Base-by-base conservation (phyloP, 2,329 filamentous ascomycete species). In the Daldinia sp. region DNA sequence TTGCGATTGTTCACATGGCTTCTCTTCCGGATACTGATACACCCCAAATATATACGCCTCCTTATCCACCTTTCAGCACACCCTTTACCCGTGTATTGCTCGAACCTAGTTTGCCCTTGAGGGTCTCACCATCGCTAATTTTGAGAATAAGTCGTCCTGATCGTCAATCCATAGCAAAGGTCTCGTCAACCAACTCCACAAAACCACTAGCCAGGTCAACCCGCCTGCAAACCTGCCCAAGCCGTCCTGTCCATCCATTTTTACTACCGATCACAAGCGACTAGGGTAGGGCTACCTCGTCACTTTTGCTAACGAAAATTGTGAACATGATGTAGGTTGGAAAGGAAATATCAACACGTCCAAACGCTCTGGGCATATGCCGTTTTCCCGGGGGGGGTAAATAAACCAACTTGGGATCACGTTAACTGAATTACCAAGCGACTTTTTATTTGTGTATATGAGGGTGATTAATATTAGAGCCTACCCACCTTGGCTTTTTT, bases 341-440 rank as follows among this genome's bases (percentile, higher is more conserved):
- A 59, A 51, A 51, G 35, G 39, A 64, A 66, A 53, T 64, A 43
- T 52, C 41, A 41, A 60, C 56, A 51, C 23, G 47, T 58, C 58
- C 54, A 35, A 58, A 45, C 55, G 41, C 50, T 62, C 58, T 52
- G 64, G 64, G 69, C 71, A 72, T 68, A 70, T 67, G 57, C 58
- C 53, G 67, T 53, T 13, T 50, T 66, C 61, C 43, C 61, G 65
- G 63, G 25, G 60, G 43, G 41, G 15, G 41, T n/a, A 65, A 64
- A 56, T 15, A 61, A 59, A 64, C n/a, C n/a, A 11, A 56, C n/a
- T 13, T 8, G 37, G 47, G 15, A 62, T 27, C 37, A 34, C 11
- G 25, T 19, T 30, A 19, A 32, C 49, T 32, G 3, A 34, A 23
- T n/a, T 49, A 32, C 54, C 34, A 11, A 51, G 29, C 19, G 15